Evolutionary conservation across 192 early-diverging fungal species (phyloP).

Genomic region (Umbelopsis isabellina): DNA sequence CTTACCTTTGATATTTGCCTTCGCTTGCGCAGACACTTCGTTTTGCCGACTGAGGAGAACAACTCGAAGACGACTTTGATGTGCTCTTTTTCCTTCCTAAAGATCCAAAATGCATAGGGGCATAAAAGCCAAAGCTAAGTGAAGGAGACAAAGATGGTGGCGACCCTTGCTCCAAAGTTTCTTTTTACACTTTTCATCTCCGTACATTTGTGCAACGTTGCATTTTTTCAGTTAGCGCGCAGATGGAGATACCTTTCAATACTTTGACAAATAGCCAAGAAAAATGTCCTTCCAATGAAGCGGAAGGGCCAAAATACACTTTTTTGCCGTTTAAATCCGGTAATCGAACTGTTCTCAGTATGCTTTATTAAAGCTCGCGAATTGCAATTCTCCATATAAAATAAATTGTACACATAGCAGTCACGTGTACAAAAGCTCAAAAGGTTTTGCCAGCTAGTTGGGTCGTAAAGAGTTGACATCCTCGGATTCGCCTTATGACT

Average conservation of each 20-base stretch:
- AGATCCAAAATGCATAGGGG: constrained; percentile 5
- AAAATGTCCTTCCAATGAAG: too few species aligned
- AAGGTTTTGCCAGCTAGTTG: too few species aligned
- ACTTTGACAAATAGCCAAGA: too few species aligned
- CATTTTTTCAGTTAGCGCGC: not conserved
- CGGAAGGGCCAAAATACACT: too few species aligned
- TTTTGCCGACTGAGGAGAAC: not conserved
- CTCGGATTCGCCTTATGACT: not conserved
- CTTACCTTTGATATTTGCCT: not conserved
- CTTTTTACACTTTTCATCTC: constrained; percentile 6
- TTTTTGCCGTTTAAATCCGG: too few species aligned
- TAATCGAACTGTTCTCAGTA: too few species aligned
- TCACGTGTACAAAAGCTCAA: too few species aligned
- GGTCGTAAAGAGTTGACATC: not conserved
- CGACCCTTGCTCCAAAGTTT: not conserved
- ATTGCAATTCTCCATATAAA: too few species aligned
- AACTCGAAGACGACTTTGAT: not conserved
- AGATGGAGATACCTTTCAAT: too few species aligned
- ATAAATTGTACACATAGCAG: too few species aligned
- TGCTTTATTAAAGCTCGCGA: too few species aligned
- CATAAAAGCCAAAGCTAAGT: not conserved
- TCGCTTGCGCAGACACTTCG: not conserved
- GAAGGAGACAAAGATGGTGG: constrained; percentile 3
- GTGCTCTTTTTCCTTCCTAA: constrained; percentile 5
- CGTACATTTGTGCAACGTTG: constrained; percentile 1